A percentile compares a stretch with the other conserved stretches of the same genome.
Evolutionary conservation across 768 basidiomycete species (phyloP).

Genomic region (Kwoniella newhampshirensis): DNA sequence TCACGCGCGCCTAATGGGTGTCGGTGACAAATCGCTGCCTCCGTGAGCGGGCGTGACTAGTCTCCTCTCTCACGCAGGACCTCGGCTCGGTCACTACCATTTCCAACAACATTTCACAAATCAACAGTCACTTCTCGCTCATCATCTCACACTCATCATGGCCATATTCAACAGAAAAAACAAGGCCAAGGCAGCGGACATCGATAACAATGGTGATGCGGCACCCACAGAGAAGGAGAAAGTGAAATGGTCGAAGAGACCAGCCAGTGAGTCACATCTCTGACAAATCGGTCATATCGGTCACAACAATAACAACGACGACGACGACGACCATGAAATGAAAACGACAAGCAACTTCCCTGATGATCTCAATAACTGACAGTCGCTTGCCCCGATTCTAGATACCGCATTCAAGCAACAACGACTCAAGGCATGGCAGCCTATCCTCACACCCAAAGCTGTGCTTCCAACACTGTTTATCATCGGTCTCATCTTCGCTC

Average conservation of each 20-base stretch:
- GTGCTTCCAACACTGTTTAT: slow-evolving; percentile 95
- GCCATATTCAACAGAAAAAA: slow-evolving; percentile 50
- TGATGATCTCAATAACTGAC: background rate
- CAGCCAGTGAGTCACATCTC: slow-evolving; percentile 49
- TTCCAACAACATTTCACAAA: too few relatives aligned
- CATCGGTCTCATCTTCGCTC: slow-evolving; percentile 90
- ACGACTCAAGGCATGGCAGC: slow-evolving; percentile 99
- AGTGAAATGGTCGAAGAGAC: slow-evolving; percentile 52
- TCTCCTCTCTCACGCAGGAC: too few relatives aligned
- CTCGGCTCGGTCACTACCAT: too few relatives aligned
- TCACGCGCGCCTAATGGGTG: too few relatives aligned
- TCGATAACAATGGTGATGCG: slow-evolving; percentile 26
- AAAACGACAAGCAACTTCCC: background rate
- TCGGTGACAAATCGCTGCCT: too few relatives aligned
- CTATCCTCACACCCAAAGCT: slow-evolving; percentile 95
- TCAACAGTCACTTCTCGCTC: too few relatives aligned
- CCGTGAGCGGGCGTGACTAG: too few relatives aligned
- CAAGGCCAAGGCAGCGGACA: slow-evolving; percentile 36
- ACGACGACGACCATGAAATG: background rate
- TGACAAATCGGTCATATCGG: too few relatives aligned
- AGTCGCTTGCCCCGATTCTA: slow-evolving; percentile 54
- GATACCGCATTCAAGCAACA: slow-evolving; percentile 99
- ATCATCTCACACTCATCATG: slow-evolving; percentile 35
- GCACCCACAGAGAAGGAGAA: slow-evolving; percentile 50
- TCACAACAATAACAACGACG: too few relatives aligned